Base-by-base conservation (phyloP, 139 green algal species). In the Penium margaritaceum region DNA sequence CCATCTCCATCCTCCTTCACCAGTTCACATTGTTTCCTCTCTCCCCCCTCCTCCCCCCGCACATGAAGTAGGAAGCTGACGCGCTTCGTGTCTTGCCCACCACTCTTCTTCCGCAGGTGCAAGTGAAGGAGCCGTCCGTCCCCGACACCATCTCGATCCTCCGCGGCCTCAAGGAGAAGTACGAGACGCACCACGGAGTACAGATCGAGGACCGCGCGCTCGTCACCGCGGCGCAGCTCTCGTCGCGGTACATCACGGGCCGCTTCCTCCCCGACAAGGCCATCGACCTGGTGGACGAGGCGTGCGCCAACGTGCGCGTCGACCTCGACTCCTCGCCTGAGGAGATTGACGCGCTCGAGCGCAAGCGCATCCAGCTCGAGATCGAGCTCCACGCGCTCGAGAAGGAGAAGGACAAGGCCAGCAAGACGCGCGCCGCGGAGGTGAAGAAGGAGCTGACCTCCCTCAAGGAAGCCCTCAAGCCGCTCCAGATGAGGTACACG, bases 81-180 rank as follows among this genome's bases (percentile, higher is more conserved):
- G 9, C 9, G 9, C 9, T 51, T 9, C 12, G 41, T 51, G 41
- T 51, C 12, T 9, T 51, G 41, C 12, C 9, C 41, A 12, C n/a
- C n/a, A n/a, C n/a, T n/a, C n/a, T n/a, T n/a, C n/a, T 85, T 62
- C 83, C 86, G 57, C 82, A 86, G 43, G 75, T 82, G 54, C 60
- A 75, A 14, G 92, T 97, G 55, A 81, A 76, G 12, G 92, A 96
- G 81, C 92, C 92, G 1, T 83, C 33, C 6, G 89, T 96, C 55
- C 46, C 74, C 0, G 91, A 95, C 83, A 96, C 92, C n/a, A 89
- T 96, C 60, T 79, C 85, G 65, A 96, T 97, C 63, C 85, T 97
- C 81, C 87, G 92, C 32, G 92, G 92, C 37, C 84, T 97, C 17
- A 89, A 90, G 69, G 90, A 95, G 76, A 85, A 86, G 39, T 95